A percentile compares a stretch with the other conserved stretches of the same genome.
Evolutionary conservation across 2,329 filamentous ascomycete genomes (phyloP).

Genomic region (Alternaria metachromatica): DNA sequence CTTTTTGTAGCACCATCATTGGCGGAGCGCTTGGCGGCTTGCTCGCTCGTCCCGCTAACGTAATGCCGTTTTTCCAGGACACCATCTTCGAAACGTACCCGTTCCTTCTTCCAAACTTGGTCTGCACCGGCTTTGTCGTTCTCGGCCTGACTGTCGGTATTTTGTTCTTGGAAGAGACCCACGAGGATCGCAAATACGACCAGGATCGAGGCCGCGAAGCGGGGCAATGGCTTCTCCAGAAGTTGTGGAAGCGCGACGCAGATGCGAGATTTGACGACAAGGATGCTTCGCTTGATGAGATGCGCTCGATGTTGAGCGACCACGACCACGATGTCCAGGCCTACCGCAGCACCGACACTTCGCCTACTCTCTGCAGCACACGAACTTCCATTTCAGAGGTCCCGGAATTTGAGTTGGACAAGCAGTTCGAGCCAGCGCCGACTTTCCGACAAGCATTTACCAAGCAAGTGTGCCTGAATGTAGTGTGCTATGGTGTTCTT

Average conservation of each 20-base stretch:
- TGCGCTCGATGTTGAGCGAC: constrained; percentile 64
- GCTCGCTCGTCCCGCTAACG: constrained; percentile 83
- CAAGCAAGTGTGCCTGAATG: constrained; percentile 82
- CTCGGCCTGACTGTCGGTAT: constrained; percentile 79
- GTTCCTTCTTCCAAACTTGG: constrained; percentile 90
- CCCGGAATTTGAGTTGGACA: constrained; percentile 45
- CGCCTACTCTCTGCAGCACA: constrained; percentile 56
- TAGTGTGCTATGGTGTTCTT: constrained; percentile 87
- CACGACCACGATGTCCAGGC: constrained; percentile 58
- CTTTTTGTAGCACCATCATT: constrained; percentile 74
- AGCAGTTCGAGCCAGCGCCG: constrained; percentile 27
- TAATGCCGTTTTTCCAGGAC: constrained; percentile 79
- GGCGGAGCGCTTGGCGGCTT: constrained; percentile 91
- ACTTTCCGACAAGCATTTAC: constrained; percentile 72
- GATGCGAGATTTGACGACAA: constrained; percentile 49
- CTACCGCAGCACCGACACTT: constrained; percentile 67
- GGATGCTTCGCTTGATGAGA: constrained; percentile 62
- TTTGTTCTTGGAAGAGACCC: constrained; percentile 92
- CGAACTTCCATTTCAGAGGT: constrained; percentile 40
- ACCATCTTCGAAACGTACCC: constrained; percentile 86
- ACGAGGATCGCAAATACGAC: constrained; percentile 77
- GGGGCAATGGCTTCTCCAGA: constrained; percentile 70
- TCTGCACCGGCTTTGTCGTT: constrained; percentile 80
- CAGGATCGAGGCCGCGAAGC: constrained; percentile 78
- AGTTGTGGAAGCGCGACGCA: constrained; percentile 36